Base-by-base conservation (phyloP, 108 stramenopile species). In the Fistulifera solaris region DNA sequence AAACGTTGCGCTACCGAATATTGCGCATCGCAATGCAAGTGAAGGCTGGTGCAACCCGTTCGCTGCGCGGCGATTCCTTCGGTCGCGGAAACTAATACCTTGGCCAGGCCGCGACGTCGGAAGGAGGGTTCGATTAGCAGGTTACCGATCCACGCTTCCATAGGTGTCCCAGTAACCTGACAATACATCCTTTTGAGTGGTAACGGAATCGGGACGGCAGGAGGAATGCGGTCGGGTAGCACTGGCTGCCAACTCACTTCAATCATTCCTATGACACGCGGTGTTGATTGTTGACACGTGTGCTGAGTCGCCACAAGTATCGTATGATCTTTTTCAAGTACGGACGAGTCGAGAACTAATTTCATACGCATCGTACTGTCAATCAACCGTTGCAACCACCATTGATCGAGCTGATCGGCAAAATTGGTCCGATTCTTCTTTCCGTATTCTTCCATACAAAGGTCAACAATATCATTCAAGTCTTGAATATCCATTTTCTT, bases 21-120 rank as follows among this genome's bases (percentile, higher is more conserved):
- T 19, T 45, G 44, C 21, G 44, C 44, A 21, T 45, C 44, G 44
- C 44, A 45, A 21, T 45, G 44, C 44, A 45, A 45, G 44, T 45
- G 44, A 4, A 45, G 5, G 44, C 19, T 19, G 6, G 44, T 19
- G 44, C 44, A 45, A 11, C 19, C 21, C 44, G 19, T 19, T 17
- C 21, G 44, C 44, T 45, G 44, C 4, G 16, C 21, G 7, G 44
- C 44, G 4, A 45, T 11, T 17, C 19, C 21, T 45, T 45, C 44
- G 7, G 19, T 6, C 5, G 21, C 44, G 6, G 44, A 3, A 11
- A 45, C 44, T 4, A 45, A 11, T 21, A 45, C 3, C 44, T 45
- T 45, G 44, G 44, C 44, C 19, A 17, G 21, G 11, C 44, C 44
- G 21, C 44, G 44, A 8, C 19, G 21, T 45, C 44, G 4, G 3